phyloP scores from a whole-genome alignment of 352 stramenopile genomes.

The Globisporangium spinosum region DNA sequence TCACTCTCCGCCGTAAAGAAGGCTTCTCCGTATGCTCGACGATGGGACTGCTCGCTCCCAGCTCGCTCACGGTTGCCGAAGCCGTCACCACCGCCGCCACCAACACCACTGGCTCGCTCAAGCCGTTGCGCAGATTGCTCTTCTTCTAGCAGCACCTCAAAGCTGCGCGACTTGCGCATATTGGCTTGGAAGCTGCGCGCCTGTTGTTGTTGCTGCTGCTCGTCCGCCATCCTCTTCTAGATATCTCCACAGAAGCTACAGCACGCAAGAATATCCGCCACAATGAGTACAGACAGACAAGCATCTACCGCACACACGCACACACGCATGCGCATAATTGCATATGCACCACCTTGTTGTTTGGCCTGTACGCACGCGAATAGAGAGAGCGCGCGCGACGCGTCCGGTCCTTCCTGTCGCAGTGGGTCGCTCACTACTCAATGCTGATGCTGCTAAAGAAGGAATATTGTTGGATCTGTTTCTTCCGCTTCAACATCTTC shows the following conservation, averaged over 20 bases:
- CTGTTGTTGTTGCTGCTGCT: not conserved
- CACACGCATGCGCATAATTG: not conserved
- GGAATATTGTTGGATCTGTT: not conserved
- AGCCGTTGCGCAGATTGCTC: conserved; percentile 2
- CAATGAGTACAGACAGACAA: not conserved
- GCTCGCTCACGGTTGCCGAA: not conserved
- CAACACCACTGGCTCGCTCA: not conserved
- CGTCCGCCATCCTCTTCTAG: not conserved
- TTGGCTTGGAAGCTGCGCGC: not conserved
- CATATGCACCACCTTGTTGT: not conserved
- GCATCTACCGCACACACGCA: not conserved
- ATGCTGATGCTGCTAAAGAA: not conserved
- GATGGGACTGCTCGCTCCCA: not conserved
- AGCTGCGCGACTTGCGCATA: conserved; percentile 52
- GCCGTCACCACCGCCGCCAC: not conserved
- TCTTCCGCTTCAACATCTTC: not conserved
- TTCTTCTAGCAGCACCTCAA: conserved; percentile 31
- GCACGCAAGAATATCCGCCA: not conserved
- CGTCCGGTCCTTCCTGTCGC: not conserved
- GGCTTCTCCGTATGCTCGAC: not conserved
- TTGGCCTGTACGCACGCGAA: not conserved
- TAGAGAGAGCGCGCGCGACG: not conserved
- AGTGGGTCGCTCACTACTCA: not conserved
- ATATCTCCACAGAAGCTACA: not conserved
- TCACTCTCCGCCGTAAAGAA: not conserved